phyloP scores from a whole-genome alignment of 345 rosid genomes.

The Salix dunnii region DNA sequence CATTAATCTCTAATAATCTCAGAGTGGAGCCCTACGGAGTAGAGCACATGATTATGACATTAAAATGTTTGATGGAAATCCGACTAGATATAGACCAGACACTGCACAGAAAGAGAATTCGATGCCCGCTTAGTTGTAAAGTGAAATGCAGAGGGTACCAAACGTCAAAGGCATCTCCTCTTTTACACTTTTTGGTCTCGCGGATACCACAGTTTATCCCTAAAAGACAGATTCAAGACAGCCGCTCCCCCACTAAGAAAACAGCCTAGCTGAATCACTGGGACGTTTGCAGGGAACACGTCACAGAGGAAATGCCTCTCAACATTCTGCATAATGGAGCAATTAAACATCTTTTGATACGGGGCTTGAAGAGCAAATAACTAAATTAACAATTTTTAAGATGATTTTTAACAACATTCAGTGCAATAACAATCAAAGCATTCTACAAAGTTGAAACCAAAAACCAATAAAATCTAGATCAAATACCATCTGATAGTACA shows the following conservation, averaged over 20 bases:
- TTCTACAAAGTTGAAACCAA: not conserved
- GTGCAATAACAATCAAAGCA: constrained; percentile 8
- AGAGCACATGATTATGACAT: not conserved
- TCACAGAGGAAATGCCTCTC: not conserved
- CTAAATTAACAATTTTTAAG: not conserved
- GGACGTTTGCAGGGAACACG: not conserved
- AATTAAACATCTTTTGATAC: not conserved
- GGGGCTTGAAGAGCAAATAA: not conserved
- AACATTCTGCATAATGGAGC: not conserved
- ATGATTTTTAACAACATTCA: not conserved
- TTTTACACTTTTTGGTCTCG: not conserved
- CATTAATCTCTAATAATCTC: not conserved
- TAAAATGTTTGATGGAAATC: not conserved
- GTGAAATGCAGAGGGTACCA: not conserved
- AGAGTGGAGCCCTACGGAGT: not conserved
- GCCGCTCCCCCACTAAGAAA: not conserved
- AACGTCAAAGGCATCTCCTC: not conserved
- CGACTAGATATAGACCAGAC: not conserved
- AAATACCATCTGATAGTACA: constrained; percentile 6
- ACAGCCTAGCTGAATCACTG: not conserved
- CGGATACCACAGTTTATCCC: not conserved
- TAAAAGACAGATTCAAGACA: not conserved
- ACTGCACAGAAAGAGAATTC: not conserved
- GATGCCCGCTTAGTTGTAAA: constrained; percentile 3
- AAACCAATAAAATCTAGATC: constrained; percentile 8